Conservation (phyloP, 768 basidiomycete genomes). For the Galerina sulciceps region DNA sequence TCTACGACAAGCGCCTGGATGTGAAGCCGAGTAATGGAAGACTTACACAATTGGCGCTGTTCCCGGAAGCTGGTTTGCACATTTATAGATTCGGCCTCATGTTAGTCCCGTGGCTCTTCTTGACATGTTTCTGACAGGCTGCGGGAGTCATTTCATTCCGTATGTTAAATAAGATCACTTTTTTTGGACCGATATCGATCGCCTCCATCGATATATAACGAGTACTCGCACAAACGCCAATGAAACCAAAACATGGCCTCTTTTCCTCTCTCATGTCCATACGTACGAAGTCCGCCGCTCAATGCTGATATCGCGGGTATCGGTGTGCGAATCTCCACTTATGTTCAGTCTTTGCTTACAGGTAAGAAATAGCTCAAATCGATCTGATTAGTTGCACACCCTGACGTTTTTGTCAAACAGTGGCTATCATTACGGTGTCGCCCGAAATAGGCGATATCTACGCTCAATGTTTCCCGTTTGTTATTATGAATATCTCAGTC, state of each 20-base stretch:
- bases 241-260: background rate
- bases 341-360: background rate
- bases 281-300: background rate
- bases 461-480: conserved; percentile 1
- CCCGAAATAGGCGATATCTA: background rate
- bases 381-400: background rate
- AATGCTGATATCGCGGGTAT: background rate
- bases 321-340: background rate
- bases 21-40: no score
- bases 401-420: background rate
- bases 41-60: no score
- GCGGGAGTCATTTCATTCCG: no score
- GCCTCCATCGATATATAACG: no score
- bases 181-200: no score
- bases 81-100: no score
- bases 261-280: background rate
- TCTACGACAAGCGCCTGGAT: no score
- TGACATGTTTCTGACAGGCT: no score
- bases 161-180: no score
- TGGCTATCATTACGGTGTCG: background rate
- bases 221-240: background rate
- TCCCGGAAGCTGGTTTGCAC: no score
- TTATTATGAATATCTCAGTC: background rate
- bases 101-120: no score
- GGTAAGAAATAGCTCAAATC: no score